Evolutionary conservation across 106 monocot species (phyloP), one percentile per base, ranked within the genome.

Genomic region (Alisma plantagoaquatica): DNA sequence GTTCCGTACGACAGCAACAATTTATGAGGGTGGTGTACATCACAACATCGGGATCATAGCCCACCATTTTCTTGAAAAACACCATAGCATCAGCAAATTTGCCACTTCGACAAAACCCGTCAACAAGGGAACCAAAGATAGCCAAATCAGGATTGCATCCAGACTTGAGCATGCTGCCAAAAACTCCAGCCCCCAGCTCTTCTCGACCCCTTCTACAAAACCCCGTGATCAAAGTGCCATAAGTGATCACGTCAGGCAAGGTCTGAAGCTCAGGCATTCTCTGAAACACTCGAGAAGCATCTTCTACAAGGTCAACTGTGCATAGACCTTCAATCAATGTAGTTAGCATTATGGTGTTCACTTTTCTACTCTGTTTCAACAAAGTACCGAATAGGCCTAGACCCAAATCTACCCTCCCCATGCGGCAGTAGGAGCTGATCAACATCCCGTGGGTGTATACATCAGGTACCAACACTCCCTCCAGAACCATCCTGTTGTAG

Each of bases 21-120:
- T 30, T 49, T 5, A 76, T 42, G 15, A 76, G 11, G 12, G 42
- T 23, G n/a, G 29, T 53, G 27, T 49, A 75, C 0, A 69, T 59
- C 2, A 69, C 29, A 22, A 47, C n/a, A 53, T 59, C 32, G 0
- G 68, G 83, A 0, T 10, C 14, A 26, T 63, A 33, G 1, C 77
- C 64, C 4, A 21, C 8, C 74, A 83, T 77, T 10, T 68, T 56
- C 35, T 49, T 31, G 2, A 72, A 57, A 18, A 77, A 22, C 32
- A 14, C 11, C 2, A 25, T 16, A 15, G 67, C 77, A 2, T 65
- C 54, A 23, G 22, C 19, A 11, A 55, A 1, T 10, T 7, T 10
- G 4, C 33, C 47, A 1, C 17, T 33, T 17, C 35, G 46, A 33
- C 56, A 57, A 21, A 66, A 26, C 2, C 46, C 30, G 21, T 66